Evolutionary conservation across 1,139 yeast species (phyloP).

Genomic region (Taphrina pruni): DNA sequence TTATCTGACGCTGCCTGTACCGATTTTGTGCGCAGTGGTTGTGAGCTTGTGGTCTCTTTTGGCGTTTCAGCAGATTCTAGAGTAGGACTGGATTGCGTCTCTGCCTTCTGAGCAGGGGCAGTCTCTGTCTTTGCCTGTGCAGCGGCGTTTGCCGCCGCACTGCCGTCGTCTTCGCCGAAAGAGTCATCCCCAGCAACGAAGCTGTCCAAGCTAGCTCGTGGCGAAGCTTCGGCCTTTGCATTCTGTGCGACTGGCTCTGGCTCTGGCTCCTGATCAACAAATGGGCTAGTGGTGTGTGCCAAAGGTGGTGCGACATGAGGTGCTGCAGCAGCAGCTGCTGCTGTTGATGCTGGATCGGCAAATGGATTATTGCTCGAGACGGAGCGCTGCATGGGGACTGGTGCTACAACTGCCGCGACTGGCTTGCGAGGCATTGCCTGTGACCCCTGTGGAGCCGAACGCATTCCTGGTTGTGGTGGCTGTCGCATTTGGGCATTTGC

Average conservation of each 20-base stretch:
- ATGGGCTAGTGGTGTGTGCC: constrained; percentile 11
- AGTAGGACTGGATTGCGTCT: background rate
- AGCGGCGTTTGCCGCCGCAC: background rate
- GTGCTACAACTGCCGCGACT: constrained; percentile 3
- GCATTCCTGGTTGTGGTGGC: constrained; percentile 15
- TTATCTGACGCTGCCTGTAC: constrained; percentile 30
- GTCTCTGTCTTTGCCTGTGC: background rate
- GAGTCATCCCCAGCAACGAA: constrained; percentile 39
- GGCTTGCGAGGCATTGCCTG: constrained; percentile 20
- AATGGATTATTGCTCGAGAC: constrained; percentile 26
- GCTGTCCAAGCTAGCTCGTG: constrained; percentile 21
- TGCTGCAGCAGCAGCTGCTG: background rate
- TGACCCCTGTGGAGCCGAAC: background rate
- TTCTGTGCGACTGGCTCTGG: background rate
- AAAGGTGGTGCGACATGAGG: constrained; percentile 14
- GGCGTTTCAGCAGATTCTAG: background rate
- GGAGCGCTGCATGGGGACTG: constrained; percentile 8
- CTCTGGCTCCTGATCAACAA: background rate
- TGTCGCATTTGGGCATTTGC: constrained; percentile 21
- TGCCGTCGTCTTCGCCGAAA: constrained; percentile 19
- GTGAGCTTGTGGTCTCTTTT: background rate
- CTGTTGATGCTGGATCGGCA: constrained; percentile 11
- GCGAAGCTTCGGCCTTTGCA: constrained; percentile 3
- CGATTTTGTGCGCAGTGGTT: constrained; percentile 28
- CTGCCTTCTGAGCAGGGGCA: background rate